Evolutionary conservation across 1,284 basidiomycete genomes (phyloP), one percentile per base, ranked within the genome.

Genomic region (Trametes hirsuta): DNA sequence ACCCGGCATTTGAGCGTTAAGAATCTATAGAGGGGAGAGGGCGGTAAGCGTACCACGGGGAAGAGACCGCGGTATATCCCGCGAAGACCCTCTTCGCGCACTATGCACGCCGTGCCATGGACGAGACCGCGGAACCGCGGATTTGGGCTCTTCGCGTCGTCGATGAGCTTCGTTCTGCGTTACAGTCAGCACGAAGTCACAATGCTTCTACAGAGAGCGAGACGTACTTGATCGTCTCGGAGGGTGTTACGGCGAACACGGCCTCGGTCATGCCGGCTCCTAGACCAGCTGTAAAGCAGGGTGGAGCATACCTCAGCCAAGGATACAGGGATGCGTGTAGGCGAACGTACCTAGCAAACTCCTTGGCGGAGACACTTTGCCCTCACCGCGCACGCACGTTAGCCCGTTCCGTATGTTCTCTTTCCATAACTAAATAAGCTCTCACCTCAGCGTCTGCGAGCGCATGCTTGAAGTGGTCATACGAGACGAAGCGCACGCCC

Each of bases 201-300:
- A 11, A 34, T 8, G 40, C 25, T 14, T 47, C 8, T 30, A 30
- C 5, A 5, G 30, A 30, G 30, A 4, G 30, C 14, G 36, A 18
- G 10, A 75, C 90, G 45, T 56, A 95, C 95, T 99, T 99, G 81
- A 99, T 98, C 0, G 97, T 98, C 76, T 99, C 97, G 8, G 93
- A 95, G 0, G 97, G 97, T 0, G 97, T 98, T 6, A 98, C 97
- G 1, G 96, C 97, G 59, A 98, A 87, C 25, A 98, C 74, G 1
- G 97, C 96, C 76, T 99, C 97, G 73, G 84, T 90, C 87, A 97
- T 89, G 10, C 97, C 97, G 2, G 97, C 97, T 45, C 95, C 95
- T 4, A 99, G 79, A 41, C 97, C 97, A 52, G 97, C 95, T 87
- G 72, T 58, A n/a, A n/a, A 41, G 35, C 36, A 55, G 36, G 50